Conservation (phyloP, 345 rosid species). For the Ailanthus altissimus region DNA sequence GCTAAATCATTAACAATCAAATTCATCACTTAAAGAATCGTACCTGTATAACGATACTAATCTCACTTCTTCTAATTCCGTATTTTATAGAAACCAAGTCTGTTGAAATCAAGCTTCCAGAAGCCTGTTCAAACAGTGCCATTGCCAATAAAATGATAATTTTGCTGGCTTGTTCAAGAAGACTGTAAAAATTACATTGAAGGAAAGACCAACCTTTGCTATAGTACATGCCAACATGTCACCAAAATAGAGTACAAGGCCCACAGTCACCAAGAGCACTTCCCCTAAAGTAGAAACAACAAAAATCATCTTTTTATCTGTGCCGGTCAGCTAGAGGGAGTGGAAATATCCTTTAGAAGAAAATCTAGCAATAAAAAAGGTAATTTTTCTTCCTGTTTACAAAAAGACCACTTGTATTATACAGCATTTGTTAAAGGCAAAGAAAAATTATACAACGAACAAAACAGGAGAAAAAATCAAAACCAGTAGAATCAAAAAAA, state of each 20-base stretch:
- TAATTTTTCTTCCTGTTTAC: background rate
- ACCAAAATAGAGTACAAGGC: slow-evolving; percentile 88
- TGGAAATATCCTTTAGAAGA: background rate
- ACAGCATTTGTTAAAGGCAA: background rate
- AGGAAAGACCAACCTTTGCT: slow-evolving; percentile 56
- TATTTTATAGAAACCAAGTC: slow-evolving; percentile 49
- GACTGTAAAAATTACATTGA: slow-evolving; percentile 12
- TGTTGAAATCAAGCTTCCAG: slow-evolving; percentile 40
- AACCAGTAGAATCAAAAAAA: background rate
- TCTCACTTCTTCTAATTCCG: slow-evolving; percentile 74
- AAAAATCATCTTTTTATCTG: background rate
- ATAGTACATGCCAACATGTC: slow-evolving; percentile 80
- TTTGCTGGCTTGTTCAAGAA: slow-evolving; percentile 19
- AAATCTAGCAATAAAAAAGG: background rate
- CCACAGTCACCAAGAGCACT: slow-evolving; percentile 73
- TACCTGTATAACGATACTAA: slow-evolving; percentile 78
- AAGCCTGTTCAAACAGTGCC: slow-evolving; percentile 46
- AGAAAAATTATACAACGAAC: background rate
- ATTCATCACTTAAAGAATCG: slow-evolving; percentile 11
- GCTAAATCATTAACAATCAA: slow-evolving; percentile 18
- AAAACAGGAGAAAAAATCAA: background rate
- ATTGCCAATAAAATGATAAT: slow-evolving; percentile 22
- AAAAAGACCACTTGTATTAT: background rate
- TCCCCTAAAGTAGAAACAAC: slow-evolving; percentile 56
- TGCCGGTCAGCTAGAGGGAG: background rate